phyloP scores from a whole-genome alignment of 1,284 basidiomycete genomes.

The Pseudozyma sp. region DNA sequence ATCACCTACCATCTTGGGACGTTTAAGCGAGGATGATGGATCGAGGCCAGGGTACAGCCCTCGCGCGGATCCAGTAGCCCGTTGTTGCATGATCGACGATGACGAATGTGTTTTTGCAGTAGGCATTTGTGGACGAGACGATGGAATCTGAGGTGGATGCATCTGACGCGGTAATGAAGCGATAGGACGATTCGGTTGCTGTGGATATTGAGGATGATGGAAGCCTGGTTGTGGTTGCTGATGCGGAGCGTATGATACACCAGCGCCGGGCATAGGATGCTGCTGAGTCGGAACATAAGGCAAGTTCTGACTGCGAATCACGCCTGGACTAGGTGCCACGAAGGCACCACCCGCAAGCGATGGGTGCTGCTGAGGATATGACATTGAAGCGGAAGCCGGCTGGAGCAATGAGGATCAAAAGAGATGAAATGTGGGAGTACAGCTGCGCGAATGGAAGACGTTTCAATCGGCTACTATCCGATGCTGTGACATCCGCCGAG shows the following conservation, averaged over 20 bases:
- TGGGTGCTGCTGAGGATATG: slow-evolving; percentile 29
- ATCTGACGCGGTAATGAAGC: slow-evolving; percentile 32
- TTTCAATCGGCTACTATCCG: neutral
- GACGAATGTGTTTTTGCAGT: slow-evolving; percentile 12
- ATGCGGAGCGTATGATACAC: slow-evolving; percentile 16
- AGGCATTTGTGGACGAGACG: slow-evolving; percentile 12
- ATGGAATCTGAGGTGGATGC: slow-evolving; percentile 16
- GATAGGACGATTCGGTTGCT: slow-evolving; percentile 31
- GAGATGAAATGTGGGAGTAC: slow-evolving; percentile 42
- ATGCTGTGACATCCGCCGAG: no score
- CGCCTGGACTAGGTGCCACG: slow-evolving; percentile 15
- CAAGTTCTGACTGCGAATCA: slow-evolving; percentile 37
- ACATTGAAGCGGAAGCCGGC: slow-evolving; percentile 25
- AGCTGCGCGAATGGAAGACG: neutral
- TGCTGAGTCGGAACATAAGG: slow-evolving; percentile 26
- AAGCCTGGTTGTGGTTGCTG: slow-evolving; percentile 28
- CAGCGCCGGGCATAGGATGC: slow-evolving; percentile 11
- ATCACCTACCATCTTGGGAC: slow-evolving; percentile 36
- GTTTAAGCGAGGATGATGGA: slow-evolving; percentile 25
- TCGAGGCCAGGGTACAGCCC: slow-evolving; percentile 9
- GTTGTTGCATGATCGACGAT: slow-evolving; percentile 27
- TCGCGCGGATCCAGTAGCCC: slow-evolving; percentile 4
- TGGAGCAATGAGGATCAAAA: slow-evolving; percentile 7
- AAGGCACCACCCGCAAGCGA: slow-evolving; percentile 30
- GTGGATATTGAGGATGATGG: slow-evolving; percentile 10